Evolutionary conservation across 768 basidiomycete species (phyloP), one percentile per base, ranked within the genome.

Genomic region (Postia placenta): DNA sequence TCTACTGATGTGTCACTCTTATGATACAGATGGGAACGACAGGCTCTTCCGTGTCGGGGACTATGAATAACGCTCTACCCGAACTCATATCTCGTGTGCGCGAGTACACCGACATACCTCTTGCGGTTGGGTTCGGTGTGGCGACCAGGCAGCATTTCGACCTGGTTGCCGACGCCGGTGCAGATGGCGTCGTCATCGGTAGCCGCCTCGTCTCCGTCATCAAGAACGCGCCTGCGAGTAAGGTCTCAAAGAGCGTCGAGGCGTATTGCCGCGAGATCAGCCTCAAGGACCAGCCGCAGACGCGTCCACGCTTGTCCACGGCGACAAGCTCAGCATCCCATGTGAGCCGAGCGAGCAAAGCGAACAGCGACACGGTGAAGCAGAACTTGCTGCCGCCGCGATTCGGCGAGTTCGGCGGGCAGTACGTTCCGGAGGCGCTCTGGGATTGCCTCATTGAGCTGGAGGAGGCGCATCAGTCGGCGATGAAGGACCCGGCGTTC

Each of bases 81-180:
- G 80, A 86, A 52, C 85, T 97, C 55, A 80, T 99, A 44, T 69
- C 78, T 20, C 85, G 92, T 28, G 85, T 99, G 41, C 85, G 88
- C 39, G 71, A 87, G 56, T 79, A 83, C 64, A 78, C 92, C 38
- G 72, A 76, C 11, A 80, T 90, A 7, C 92, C 96, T 3, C 74
- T 99, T 41, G 95, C 92, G 2, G 95, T 98, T 51, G 96, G 96
- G 5, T 99, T 99, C 61, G 96, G 96, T 43, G 92, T 99, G 5
- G 85, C 94, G 20, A 94, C 85, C 12, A 81, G 87, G 23, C 77
- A 79, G 9, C 96, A 98, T 65, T 95, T 94, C 67, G 83, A 94
- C 43, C 72, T 78, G 40, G 91, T 95, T 50, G 82, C 80, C 35
- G 78, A 85, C 51, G 80, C 91, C 28, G 92, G 92, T n/a, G 93